These are phyloP conservation scores for Suhomyces kilbournensis DNA, from an alignment of 805 yeast species.

Conservation along the genomic window DNA sequence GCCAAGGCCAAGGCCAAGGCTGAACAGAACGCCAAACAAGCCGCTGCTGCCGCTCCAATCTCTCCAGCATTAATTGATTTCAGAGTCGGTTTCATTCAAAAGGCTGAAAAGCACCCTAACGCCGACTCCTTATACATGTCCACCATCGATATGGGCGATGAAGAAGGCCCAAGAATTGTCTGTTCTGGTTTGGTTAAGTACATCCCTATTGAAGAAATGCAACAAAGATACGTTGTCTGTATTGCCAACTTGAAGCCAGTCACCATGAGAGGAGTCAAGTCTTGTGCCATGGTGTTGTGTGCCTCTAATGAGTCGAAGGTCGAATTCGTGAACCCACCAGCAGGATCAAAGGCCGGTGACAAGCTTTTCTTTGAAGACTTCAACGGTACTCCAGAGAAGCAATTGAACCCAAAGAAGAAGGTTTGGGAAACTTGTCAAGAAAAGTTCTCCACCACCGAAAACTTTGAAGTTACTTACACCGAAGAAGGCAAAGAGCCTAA, in stretches of 20 bases:
- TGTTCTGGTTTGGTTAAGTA: slow-evolving; percentile 95
- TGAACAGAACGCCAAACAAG: slow-evolving; percentile 43
- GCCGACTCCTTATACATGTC: slow-evolving; percentile 97
- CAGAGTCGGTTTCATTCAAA: slow-evolving; percentile 94
- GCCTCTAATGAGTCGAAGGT: slow-evolving; percentile 73
- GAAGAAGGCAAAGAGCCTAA: slow-evolving; percentile 72
- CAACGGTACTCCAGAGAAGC: slow-evolving; percentile 86
- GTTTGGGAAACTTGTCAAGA: slow-evolving; percentile 96
- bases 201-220: slow-evolving; percentile 91
- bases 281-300: slow-evolving; percentile 96
- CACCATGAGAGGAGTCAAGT: slow-evolving; percentile 95
- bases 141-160: slow-evolving; percentile 95
- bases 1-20: slow-evolving; percentile 63
- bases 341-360: slow-evolving; percentile 91
- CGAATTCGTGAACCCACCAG: slow-evolving; percentile 94
- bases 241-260: slow-evolving; percentile 98
- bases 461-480: slow-evolving; percentile 75
- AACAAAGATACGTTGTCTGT: slow-evolving; percentile 83
- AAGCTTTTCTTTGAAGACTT: slow-evolving; percentile 91
- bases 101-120: slow-evolving; percentile 95
- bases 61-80: slow-evolving; percentile 85
- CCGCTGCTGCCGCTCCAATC: slow-evolving; percentile 60
- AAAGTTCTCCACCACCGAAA: slow-evolving; percentile 74
- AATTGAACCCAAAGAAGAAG: slow-evolving; percentile 96
- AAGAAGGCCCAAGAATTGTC: slow-evolving; percentile 95